These are phyloP conservation scores for Candida loeiensis DNA, from an alignment of 805 yeast genomes.

Conservation along the genomic window DNA sequence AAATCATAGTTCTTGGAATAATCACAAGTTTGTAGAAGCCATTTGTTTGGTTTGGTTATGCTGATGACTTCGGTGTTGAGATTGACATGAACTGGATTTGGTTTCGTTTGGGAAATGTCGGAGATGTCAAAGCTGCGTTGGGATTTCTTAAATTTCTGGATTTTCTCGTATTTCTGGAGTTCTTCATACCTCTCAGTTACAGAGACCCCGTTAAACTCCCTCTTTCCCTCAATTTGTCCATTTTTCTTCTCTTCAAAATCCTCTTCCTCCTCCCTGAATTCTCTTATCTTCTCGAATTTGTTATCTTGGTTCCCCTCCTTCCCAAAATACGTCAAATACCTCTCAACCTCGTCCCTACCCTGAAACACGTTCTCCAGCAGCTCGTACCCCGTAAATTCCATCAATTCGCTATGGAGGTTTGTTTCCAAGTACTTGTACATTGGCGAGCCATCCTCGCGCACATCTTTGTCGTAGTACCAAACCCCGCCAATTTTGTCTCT, in stretches of 20 bases:
- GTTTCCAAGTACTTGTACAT: constrained; percentile 31
- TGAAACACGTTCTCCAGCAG: constrained; percentile 17
- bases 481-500: constrained; percentile 40
- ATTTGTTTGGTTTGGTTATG: not conserved
- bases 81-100: too few relatives aligned
- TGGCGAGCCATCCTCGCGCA: constrained; percentile 13
- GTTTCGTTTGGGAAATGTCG: not conserved
- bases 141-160: constrained; percentile 17
- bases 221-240: not conserved
- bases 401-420: constrained; percentile 41
- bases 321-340: constrained; percentile 9
- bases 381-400: constrained; percentile 41
- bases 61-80: not conserved
- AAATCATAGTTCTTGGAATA: constrained; percentile 15
- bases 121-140: constrained; percentile 15
- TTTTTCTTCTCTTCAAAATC: not conserved
- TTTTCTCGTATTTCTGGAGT: too few relatives aligned
- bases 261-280: too few relatives aligned
- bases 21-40: not conserved
- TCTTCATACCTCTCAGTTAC: too few relatives aligned
- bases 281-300: too few relatives aligned
- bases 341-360: constrained; percentile 16
- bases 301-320: too few relatives aligned
- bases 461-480: constrained; percentile 34
- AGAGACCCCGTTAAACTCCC: not conserved